Evolutionary conservation across 1,284 basidiomycete genomes (phyloP).

Genomic region (Cryptococcus sp.): DNA sequence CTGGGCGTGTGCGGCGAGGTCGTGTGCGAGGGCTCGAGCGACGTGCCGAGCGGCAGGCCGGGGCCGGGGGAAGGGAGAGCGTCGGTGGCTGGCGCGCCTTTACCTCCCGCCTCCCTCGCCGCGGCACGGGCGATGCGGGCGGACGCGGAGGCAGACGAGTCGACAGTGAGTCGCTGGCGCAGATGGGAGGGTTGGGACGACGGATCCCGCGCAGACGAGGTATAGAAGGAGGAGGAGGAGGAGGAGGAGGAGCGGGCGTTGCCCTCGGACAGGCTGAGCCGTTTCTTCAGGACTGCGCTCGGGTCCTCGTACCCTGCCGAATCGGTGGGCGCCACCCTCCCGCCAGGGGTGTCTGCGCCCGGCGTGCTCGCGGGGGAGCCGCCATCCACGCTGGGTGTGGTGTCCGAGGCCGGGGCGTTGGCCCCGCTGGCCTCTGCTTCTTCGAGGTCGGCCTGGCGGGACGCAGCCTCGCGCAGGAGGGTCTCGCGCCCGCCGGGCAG

Average conservation of each 20-base stretch:
- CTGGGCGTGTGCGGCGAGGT: conserved; percentile 46
- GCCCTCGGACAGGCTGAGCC: conserved; percentile 8
- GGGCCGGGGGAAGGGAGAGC: conserved; percentile 32
- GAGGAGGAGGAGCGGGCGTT: too few relatives aligned
- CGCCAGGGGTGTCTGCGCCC: conserved; percentile 48
- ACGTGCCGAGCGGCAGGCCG: conserved; percentile 44
- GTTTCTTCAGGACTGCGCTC: conserved; percentile 5
- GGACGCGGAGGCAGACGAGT: not conserved
- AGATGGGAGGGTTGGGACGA: not conserved
- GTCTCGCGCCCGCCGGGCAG: conserved; percentile 40
- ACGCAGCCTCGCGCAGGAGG: conserved; percentile 36
- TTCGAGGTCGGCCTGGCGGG: conserved; percentile 29
- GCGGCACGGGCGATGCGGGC: not conserved
- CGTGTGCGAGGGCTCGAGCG: conserved; percentile 43
- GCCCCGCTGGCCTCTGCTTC: conserved; percentile 39
- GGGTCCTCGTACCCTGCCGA: conserved; percentile 16
- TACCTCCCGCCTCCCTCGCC: too few relatives aligned
- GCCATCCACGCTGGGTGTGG: conserved; percentile 18
- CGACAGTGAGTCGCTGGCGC: conserved; percentile 5
- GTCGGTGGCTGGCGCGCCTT: conserved; percentile 26
- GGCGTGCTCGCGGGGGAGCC: conserved; percentile 55
- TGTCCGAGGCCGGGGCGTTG: conserved; percentile 4
- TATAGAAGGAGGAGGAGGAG: too few relatives aligned
- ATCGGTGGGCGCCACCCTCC: conserved; percentile 2
- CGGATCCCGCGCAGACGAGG: conserved; percentile 1